These are phyloP conservation scores for Gastrodia elata DNA, from an alignment of 106 monocot species.

Conservation along the genomic window DNA sequence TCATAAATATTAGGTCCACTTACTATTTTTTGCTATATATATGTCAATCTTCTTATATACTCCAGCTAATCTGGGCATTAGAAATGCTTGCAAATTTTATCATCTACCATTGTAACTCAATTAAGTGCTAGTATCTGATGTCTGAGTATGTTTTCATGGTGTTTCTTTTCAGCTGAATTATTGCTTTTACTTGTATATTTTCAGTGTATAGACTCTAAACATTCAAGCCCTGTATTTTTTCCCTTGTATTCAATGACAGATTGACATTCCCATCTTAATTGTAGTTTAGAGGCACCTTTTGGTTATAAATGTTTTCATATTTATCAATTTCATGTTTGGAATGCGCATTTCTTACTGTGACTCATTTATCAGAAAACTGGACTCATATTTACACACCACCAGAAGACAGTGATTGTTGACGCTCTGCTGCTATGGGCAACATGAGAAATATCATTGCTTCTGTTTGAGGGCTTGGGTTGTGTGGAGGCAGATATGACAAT, in stretches of 20 bases:
- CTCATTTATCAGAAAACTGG: conserved; percentile 63
- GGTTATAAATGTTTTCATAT: neutral
- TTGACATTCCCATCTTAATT: neutral
- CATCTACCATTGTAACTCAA: neutral
- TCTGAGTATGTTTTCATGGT: neutral
- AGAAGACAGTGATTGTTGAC: conserved; percentile 88
- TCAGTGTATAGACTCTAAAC: neutral
- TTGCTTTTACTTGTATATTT: neutral
- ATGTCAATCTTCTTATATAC: too few species aligned
- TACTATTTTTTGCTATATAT: too few species aligned
- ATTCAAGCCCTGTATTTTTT: neutral
- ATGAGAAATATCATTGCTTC: conserved; percentile 75
- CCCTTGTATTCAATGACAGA: neutral
- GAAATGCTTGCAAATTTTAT: too few species aligned
- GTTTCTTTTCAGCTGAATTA: neutral
- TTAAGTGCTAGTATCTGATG: too few species aligned
- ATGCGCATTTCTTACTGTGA: conserved; percentile 3
- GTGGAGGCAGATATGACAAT: conserved; percentile 86
- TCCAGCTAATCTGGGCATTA: too few species aligned
- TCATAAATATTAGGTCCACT: too few species aligned
- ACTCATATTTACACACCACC: conserved; percentile 86
- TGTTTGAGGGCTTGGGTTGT: conserved; percentile 86
- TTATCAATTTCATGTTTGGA: conserved; percentile 1
- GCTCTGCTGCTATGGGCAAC: conserved; percentile 63
- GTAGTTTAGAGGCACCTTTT: too few species aligned